These are phyloP conservation scores for Leucocoprinus sp. DNA, from an alignment of 768 basidiomycete genomes.

Conservation along the genomic window DNA sequence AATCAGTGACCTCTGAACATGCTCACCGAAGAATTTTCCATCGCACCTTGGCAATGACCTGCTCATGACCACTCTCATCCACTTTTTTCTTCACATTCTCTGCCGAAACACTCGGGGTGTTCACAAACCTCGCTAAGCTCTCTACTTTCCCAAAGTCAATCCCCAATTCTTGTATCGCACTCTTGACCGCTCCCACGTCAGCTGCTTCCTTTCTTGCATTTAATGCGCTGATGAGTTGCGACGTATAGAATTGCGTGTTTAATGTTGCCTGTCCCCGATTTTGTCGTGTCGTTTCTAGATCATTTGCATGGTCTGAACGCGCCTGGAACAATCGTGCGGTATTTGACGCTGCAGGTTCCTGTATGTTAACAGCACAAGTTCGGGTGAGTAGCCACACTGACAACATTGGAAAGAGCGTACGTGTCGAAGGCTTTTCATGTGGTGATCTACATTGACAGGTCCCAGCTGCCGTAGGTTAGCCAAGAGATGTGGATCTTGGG, in stretches of 20 bases:
- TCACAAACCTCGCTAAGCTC: constrained; percentile 48
- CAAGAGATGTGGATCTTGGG: constrained; percentile 65
- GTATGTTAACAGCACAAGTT: no score
- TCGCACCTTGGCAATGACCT: constrained; percentile 41
- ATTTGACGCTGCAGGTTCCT: background rate
- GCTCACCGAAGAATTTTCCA: background rate
- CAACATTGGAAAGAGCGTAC: background rate
- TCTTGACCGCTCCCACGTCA: constrained; percentile 29
- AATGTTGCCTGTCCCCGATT: background rate
- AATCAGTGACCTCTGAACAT: background rate
- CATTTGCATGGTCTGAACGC: background rate
- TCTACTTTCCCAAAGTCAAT: constrained; percentile 47
- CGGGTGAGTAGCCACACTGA: background rate
- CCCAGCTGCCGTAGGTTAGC: constrained; percentile 58
- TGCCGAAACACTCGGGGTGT: constrained; percentile 52
- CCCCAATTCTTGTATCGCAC: constrained; percentile 45
- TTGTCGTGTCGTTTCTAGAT: background rate
- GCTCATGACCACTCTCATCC: constrained; percentile 51
- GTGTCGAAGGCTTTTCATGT: constrained; percentile 3
- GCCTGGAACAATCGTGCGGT: constrained; percentile 5
- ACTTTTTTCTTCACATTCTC: constrained; percentile 33
- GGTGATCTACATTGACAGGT: constrained; percentile 63
- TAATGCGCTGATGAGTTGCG: background rate
- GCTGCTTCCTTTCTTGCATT: constrained; percentile 4
- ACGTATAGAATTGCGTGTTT: background rate